phyloP scores from a whole-genome alignment of 495 filamentous ascomycete genomes.

The Cercophora sp. region DNA sequence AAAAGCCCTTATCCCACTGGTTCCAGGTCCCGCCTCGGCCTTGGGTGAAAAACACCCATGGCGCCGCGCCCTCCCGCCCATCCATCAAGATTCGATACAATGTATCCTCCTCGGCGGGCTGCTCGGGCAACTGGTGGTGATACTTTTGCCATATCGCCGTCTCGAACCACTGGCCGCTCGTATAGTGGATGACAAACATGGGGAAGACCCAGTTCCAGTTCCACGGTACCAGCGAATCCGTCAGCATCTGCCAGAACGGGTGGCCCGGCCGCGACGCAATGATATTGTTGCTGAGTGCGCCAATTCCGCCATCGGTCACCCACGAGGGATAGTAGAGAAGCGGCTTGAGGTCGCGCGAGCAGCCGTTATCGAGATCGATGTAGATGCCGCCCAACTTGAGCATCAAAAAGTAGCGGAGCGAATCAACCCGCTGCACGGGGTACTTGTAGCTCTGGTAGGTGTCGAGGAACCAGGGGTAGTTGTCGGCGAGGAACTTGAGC shows the following conservation, averaged over 20 bases:
- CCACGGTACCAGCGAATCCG: slow-evolving; percentile 65
- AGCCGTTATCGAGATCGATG: slow-evolving; percentile 84
- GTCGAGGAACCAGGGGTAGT: slow-evolving; percentile 80
- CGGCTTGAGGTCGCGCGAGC: slow-evolving; percentile 73
- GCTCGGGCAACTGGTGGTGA: slow-evolving; percentile 12
- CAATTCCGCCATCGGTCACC: slow-evolving; percentile 71
- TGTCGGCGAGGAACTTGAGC: slow-evolving; percentile 65
- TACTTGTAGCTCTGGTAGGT: slow-evolving; percentile 77
- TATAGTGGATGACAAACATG: slow-evolving; percentile 83
- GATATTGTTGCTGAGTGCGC: slow-evolving; percentile 82
- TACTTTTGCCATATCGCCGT: slow-evolving; percentile 79
- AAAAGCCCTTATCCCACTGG: slow-evolving; percentile 27
- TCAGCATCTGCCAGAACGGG: slow-evolving; percentile 73
- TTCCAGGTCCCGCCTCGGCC: slow-evolving; percentile 30
- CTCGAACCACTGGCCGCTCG: slow-evolving; percentile 76
- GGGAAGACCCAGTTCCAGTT: slow-evolving; percentile 73
- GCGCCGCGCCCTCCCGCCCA: slow-evolving; percentile 25
- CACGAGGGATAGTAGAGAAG: slow-evolving; percentile 78
- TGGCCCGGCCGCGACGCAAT: slow-evolving; percentile 77
- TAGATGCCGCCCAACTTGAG: slow-evolving; percentile 80
- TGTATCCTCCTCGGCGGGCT: not conserved
- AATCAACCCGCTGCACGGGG: slow-evolving; percentile 77
- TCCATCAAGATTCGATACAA: slow-evolving; percentile 33
- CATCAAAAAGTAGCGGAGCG: slow-evolving; percentile 82
- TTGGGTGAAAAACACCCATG: slow-evolving; percentile 37